Evolutionary conservation across 106 monocot genomes (phyloP), one percentile per base, ranked within the genome.

Genomic region (Dactylorhiza incarnata): DNA sequence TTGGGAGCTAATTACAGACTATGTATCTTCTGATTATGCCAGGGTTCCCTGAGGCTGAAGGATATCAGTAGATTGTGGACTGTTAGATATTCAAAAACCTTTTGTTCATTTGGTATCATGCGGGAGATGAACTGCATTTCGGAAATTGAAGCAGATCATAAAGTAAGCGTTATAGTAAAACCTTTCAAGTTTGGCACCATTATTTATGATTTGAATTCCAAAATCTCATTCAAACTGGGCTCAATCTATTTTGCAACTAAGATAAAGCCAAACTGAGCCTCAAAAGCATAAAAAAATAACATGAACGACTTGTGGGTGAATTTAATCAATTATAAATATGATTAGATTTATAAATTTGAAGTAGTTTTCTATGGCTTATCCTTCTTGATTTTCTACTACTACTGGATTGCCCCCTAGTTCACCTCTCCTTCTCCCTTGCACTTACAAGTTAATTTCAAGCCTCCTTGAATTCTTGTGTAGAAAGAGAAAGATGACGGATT

Each of bases 1-100:
- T 77, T 26, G 20, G 16, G 19, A 49, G 61, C 23, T 83, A 25
- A 68, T 13, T 71, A 26, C 29, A 71, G 13, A 54, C 68, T 74
- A 53, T 25, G 23, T 69, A 45, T 69, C 45, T 45, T 44, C 37
- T 69, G 16, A 46, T 69, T 45, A 45, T 69, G 44, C 17, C 44
- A 69, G 11, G 12, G 49, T 17, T 43, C 69, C 45, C 45, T 10
- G 23, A 37, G 29, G 24, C 24, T 66, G 66, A 11, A 37, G 29
- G 66, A 26, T 52, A 11, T 52, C 45, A 29, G 65, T 20, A 29
- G 26, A 65, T 65, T 24, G 12, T 26, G 26, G 29, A 25, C 65
- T 65, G 29, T 65, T 65, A 26, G 29, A 65, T 29, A 65, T 26
- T 65, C 65, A 65, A 3, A 3, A 65, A 65, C 9, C 37, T 65